Evolutionary conservation across 129 eudicot species (phyloP), one percentile per base, ranked within the genome.

Genomic region (Chrysanthemum makinoi): DNA sequence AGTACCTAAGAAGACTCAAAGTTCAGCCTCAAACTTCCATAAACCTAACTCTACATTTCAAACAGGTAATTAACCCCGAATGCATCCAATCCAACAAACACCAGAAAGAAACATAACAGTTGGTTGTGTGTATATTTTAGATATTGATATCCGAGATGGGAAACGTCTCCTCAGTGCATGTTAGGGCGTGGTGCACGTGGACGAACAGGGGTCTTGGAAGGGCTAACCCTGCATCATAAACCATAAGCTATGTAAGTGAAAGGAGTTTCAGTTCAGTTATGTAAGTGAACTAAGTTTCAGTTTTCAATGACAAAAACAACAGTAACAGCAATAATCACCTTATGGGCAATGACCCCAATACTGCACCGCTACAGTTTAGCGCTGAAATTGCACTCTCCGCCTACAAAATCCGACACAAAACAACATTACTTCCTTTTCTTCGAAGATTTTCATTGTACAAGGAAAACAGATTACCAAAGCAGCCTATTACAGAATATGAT

Each of bases 141-240:
- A 71, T 77, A 53, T 47, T 44, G 70, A 62, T 73, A 50, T 47
- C 10, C 18, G 57, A 57, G 66, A 56, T 65, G 11, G 64, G 16
- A 4, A 26, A n/a, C 46, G 75, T 57, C 54, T 65, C 22, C 51
- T 91, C 80, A 88, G 81, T 86, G 88, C 85, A 88, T 75, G 53
- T 85, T 56, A 30, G 83, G 82, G 30, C 95, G 95, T 17, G 97
- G 91, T 77, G 89, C 81, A 35, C 95, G 91, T 12, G 95, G 97
- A 64, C 97, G 88, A 67, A 91, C 95, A 2, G 97, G 97, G 57
- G 97, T 91, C 88, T 91, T 91, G 24, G 97, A 91, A 17, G 95
- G 97, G 84, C 97, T 91, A 55, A 91, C 92, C 90, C 97, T 91
- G 91, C 66, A 85, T 14, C 59, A 70, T 30, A 51, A 58, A 47